Evolutionary conservation across 805 yeast genomes (phyloP), one percentile per base, ranked within the genome.

Genomic region (Nakazawaea wickerhamii): DNA sequence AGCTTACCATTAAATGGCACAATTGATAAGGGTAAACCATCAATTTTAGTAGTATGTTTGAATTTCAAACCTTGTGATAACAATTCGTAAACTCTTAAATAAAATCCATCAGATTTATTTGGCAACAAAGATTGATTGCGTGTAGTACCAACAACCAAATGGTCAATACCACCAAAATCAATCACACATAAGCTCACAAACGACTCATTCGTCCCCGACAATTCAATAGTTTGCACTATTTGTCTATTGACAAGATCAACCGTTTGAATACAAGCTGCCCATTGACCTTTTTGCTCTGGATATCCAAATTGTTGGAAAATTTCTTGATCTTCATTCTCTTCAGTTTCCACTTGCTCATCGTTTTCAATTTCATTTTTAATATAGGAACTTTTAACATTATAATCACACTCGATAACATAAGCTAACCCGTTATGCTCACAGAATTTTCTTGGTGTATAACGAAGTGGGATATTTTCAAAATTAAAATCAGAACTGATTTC

Each of bases 31-130:
- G 78, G 75, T 2, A 66, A 61, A 5, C 54, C 63, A 4, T 75
- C 79, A 0, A 82, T 60, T 11, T 59, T 55, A 0, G 96, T 88
- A 41, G 67, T 66, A 58, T 90, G 93, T 4, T 81, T 50, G 23
- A 77, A 65, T 23, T 63, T 56, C 19, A 86, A 45, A n/a, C 68
- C 60, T 10, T 48, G 33, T 5, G 46, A 48, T 14, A 42, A 45
- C 5, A 73, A 55, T 20, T 51, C 55, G 53, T 64, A 76, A 2
- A 70, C 57, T 46, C 64, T 56, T 31, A 76, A 47, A 48, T 44
- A 66, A 33, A 57, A 54, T 9, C 50, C 58, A 1, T 30, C 30
- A 36, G 49, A 48, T 7, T 48, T 26, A 33, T 40, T 53, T 0
- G 74, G 72, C 11, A 55, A 39, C 35, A 60, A 55, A 4, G 31